Conservation (phyloP, 129 eudicot species). For the Glebionis coronaria region DNA sequence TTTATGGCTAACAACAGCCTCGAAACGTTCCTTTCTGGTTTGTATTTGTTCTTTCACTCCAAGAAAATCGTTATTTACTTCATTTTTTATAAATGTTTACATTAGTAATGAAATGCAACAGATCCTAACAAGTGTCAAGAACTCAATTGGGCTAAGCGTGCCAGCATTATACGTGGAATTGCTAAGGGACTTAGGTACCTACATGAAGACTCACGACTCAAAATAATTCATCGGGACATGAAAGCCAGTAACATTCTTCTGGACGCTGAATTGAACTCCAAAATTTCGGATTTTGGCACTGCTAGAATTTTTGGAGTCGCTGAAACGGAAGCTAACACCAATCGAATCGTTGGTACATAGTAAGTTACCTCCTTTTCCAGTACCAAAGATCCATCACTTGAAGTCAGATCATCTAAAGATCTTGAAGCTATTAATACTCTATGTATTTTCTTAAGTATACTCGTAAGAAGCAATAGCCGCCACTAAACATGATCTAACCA, state of each 20-base stretch:
- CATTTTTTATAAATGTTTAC: neutral
- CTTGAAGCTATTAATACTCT: no score
- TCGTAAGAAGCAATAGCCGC: no score
- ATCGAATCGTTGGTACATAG: slow-evolving; percentile 33
- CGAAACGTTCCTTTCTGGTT: slow-evolving; percentile 44
- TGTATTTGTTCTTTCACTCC: neutral
- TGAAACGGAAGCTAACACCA: slow-evolving; percentile 27
- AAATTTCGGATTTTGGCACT: slow-evolving; percentile 44
- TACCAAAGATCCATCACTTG: no score
- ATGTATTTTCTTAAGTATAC: no score
- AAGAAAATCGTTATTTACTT: no score
- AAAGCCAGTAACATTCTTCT: slow-evolving; percentile 33
- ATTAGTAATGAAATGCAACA: neutral
- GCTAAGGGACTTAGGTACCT: slow-evolving; percentile 39
- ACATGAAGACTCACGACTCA: slow-evolving; percentile 38
- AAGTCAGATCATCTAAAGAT: no score
- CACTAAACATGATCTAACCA: no score
- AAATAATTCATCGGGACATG: slow-evolving; percentile 34
- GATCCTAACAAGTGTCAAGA: slow-evolving; percentile 25
- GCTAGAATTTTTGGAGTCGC: slow-evolving; percentile 30
- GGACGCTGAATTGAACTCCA: slow-evolving; percentile 35
- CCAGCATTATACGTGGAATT: slow-evolving; percentile 30
- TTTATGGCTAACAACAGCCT: slow-evolving; percentile 49
- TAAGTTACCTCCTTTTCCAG: slow-evolving; percentile 10
- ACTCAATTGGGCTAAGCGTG: slow-evolving; percentile 35